These are phyloP conservation scores for Leccinellum albellum DNA, from an alignment of 768 basidiomycete species.

Conservation along the genomic window DNA sequence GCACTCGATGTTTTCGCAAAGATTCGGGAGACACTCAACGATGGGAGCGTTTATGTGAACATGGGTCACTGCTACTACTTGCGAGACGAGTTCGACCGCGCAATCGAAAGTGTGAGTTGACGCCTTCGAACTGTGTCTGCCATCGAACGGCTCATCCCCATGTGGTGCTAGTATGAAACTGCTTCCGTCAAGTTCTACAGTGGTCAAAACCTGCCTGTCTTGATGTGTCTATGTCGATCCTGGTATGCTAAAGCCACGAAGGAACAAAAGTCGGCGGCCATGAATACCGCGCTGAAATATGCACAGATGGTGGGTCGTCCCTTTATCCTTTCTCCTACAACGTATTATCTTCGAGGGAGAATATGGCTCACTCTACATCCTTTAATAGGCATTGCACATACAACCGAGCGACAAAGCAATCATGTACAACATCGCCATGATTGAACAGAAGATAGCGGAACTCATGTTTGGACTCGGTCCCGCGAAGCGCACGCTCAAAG, in stretches of 20 bases:
- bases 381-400: conserved; percentile 69
- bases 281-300: conserved; percentile 81
- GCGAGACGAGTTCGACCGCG: conserved; percentile 90
- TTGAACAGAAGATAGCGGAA: conserved; percentile 94
- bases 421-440: conserved; percentile 96
- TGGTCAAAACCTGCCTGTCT: conserved; percentile 67
- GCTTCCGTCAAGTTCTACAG: conserved; percentile 77
- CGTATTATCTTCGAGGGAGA: background rate
- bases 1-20: conserved; percentile 88
- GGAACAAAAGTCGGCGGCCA: conserved; percentile 76
- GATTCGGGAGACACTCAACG: conserved; percentile 79
- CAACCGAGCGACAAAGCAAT: conserved; percentile 88
- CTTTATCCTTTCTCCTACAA: background rate
- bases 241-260: conserved; percentile 94
- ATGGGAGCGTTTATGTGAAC: conserved; percentile 88
- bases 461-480: conserved; percentile 72
- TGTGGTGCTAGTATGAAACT: conserved; percentile 73
- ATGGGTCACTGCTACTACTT: conserved; percentile 95
- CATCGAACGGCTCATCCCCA: background rate
- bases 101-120: conserved; percentile 84
- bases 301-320: conserved; percentile 61
- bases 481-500: conserved; percentile 74
- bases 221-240: conserved; percentile 85
- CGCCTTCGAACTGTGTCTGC: background rate
- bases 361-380: conserved; percentile 1